These are phyloP conservation scores for Auriculariales sp. DNA, from an alignment of 768 basidiomycete species.

Conservation along the genomic window DNA sequence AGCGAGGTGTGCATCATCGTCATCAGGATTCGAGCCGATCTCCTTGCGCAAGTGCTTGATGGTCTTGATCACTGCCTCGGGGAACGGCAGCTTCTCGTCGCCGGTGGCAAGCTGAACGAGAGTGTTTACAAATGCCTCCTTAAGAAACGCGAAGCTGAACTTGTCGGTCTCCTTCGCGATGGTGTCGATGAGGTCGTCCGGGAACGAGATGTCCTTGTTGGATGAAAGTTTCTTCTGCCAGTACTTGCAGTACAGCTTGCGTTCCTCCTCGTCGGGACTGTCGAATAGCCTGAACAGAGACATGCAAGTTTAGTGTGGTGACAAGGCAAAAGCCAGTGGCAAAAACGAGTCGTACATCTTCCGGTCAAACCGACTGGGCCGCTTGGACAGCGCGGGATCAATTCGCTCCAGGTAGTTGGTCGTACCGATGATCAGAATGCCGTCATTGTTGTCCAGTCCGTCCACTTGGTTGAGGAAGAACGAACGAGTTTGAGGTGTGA, in stretches of 20 bases:
- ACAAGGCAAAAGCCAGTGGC: background rate
- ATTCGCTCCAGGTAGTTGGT: conserved; percentile 77
- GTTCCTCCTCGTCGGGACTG: conserved; percentile 50
- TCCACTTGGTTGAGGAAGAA: conserved; percentile 85
- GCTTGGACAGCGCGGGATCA: conserved; percentile 59
- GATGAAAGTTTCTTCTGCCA: conserved; percentile 64
- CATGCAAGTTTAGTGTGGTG: background rate
- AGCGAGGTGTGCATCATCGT: too few relatives aligned
- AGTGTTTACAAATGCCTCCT: conserved; percentile 48
- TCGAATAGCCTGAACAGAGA: conserved; percentile 44
- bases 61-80: conserved; percentile 34
- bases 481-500: conserved; percentile 63
- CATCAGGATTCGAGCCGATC: conserved; percentile 47
- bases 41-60: conserved; percentile 51
- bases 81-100: conserved; percentile 34
- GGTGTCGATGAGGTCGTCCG: conserved; percentile 45
- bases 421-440: conserved; percentile 60
- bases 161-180: conserved; percentile 43
- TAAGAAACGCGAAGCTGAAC: conserved; percentile 81
- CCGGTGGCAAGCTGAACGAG: conserved; percentile 27
- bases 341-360: conserved; percentile 44
- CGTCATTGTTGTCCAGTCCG: conserved; percentile 67
- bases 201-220: conserved; percentile 52
- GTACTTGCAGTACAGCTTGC: conserved; percentile 53
- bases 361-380: conserved; percentile 76